Evolutionary conservation across 805 yeast species (phyloP), one percentile per base, ranked within the genome.

Genomic region (Kurtzmaniella fragi): DNA sequence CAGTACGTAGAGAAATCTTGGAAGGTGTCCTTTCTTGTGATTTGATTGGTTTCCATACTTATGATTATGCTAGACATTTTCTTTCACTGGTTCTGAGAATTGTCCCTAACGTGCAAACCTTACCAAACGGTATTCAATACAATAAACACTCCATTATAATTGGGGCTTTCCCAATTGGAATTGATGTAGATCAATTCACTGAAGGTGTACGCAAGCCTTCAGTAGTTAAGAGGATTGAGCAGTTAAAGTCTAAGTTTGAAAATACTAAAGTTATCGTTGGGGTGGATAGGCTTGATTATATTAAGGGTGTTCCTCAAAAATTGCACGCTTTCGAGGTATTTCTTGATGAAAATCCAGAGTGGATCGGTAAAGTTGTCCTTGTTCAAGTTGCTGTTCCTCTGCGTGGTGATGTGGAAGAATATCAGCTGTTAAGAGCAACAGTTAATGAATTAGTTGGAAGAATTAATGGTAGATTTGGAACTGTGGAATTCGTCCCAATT

Each of bases 81-180:
- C 64, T 95, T 39, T 83, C 95, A 14, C 81, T 95, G 1, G 95
- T 93, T 9, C 82, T 89, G 42, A 73, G 95, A 41, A 84, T 93
- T 14, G 73, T 93, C 38, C 46, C 62, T 6, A 76, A 85, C 44
- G 78, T 89, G 6, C 82, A 81, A 37, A 89, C 97, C 0, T 71
- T 84, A 44, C 99, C 99, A 3, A 90, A 89, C 47, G 96, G 97
- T 14, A 85, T 93, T 14, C 82, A 83, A 45, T 87, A 74, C 56
- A 70, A 79, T 32, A 85, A 87, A 23, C 70, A 91, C 37, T 77
- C 78, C 43, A 91, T 93, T 34, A 78, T 79, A 23, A 88, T 93
- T 28, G 96, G 97, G 17, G 97, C 98, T 0, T 91, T 90, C 75
- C 99, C 99, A n/a, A 93, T 93, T 49, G 99, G 99, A 42, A 93